Evolutionary conservation across 108 stramenopile genomes (phyloP).

Genomic region (Nitzschia sp.): DNA sequence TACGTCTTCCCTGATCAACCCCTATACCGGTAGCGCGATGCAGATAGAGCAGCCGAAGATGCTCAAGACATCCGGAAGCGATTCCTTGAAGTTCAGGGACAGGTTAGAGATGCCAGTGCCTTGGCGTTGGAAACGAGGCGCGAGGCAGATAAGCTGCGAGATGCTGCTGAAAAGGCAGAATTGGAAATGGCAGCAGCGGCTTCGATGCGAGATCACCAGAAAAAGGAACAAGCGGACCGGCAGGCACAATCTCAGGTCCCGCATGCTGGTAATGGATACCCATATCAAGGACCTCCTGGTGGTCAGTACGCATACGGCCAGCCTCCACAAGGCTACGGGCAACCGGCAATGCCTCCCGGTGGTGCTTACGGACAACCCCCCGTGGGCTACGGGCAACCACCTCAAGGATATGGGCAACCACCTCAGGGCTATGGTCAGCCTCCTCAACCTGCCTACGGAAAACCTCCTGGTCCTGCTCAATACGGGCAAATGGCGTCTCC

Average conservation of each 20-base stretch:
- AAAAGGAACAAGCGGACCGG: neutral
- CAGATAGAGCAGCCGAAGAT: conserved; percentile 49
- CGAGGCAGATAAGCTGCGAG: conserved; percentile 61
- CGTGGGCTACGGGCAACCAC: neutral
- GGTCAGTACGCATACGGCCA: neutral
- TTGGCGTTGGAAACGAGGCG: conserved; percentile 50
- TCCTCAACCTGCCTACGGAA: conserved; percentile 13
- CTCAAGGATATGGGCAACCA: neutral
- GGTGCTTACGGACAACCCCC: neutral
- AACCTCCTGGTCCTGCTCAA: conserved; percentile 8
- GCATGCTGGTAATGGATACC: neutral
- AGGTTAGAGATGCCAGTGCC: conserved; percentile 53
- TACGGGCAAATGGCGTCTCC: conserved; percentile 12
- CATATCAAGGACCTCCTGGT: conserved; percentile 6
- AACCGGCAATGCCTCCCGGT: neutral
- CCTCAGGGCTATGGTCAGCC: conserved; percentile 1
- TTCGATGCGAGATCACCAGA: conserved; percentile 42
- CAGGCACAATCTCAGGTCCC: neutral
- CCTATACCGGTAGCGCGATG: conserved; percentile 47
- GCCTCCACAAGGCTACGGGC: neutral
- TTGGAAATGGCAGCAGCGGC: conserved; percentile 71
- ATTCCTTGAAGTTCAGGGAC: conserved; percentile 54
- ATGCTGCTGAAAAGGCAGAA: conserved; percentile 76
- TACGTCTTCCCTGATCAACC: no score
- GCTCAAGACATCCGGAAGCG: conserved; percentile 55